phyloP scores from a whole-genome alignment of 2,329 filamentous ascomycete genomes.

The Sporothrix curviconia region DNA sequence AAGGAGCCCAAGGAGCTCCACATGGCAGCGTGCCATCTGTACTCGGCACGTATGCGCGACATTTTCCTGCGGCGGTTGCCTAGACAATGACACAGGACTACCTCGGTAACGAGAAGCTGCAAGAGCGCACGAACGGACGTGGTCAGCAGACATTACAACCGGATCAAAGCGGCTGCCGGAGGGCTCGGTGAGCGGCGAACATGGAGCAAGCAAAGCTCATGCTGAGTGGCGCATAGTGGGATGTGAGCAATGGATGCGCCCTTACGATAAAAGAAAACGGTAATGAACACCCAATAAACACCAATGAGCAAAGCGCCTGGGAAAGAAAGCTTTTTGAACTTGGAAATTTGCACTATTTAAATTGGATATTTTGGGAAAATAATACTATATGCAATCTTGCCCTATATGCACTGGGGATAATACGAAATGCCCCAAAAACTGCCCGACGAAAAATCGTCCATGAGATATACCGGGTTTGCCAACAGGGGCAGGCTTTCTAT shows the following conservation, averaged over 20 bases:
- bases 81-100: conserved; percentile 60
- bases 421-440: too few species aligned
- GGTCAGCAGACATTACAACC: conserved; percentile 54
- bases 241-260: neutral
- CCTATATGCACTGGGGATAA: too few species aligned
- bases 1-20: conserved; percentile 50
- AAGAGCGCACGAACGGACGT: conserved; percentile 53
- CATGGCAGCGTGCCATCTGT: conserved; percentile 63
- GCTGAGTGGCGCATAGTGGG: conserved; percentile 52
- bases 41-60: conserved; percentile 70
- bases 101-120: conserved; percentile 49
- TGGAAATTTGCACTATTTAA: too few species aligned
- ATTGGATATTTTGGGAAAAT: too few species aligned
- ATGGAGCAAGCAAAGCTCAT: conserved; percentile 43
- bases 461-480: too few species aligned
- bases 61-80: conserved; percentile 63
- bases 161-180: conserved; percentile 33
- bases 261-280: neutral
- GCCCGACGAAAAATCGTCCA: too few species aligned
- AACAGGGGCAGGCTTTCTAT: too few species aligned
- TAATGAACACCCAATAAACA: too few species aligned
- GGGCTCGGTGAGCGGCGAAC: conserved; percentile 28
- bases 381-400: too few species aligned
- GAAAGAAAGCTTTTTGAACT: too few species aligned
- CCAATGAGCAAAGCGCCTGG: too few species aligned